A percentile compares a stretch with the other conserved stretches of the same genome.
Evolutionary conservation across 768 basidiomycete species (phyloP).

Genomic region (Tremella fuciformis): DNA sequence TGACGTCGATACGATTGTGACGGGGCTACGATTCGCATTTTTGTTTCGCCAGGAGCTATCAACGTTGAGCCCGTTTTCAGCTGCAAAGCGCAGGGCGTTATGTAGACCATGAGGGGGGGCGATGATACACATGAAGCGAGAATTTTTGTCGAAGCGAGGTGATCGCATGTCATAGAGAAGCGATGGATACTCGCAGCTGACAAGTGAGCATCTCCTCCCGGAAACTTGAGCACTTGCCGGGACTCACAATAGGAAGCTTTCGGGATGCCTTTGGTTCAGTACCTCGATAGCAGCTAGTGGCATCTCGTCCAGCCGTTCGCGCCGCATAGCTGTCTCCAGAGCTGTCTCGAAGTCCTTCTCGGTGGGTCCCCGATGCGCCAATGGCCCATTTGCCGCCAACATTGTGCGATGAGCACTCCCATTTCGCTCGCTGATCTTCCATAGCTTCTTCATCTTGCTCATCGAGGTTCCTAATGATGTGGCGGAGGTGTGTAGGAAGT

Average conservation of each 20-base stretch:
- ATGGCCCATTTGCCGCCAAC: too few relatives aligned
- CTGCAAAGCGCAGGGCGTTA: too few relatives aligned
- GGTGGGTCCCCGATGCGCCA: background rate
- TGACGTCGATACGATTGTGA: constrained; percentile 12
- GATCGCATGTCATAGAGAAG: background rate
- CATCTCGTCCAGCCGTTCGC: background rate
- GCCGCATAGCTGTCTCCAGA: background rate
- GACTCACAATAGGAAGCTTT: constrained; percentile 4
- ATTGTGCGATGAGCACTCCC: too few relatives aligned
- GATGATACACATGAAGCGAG: too few relatives aligned
- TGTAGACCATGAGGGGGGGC: too few relatives aligned
- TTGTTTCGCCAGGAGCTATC: constrained; percentile 18
- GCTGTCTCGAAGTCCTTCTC: background rate
- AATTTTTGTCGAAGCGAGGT: background rate
- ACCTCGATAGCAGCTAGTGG: constrained; percentile 9
- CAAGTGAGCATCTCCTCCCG: too few relatives aligned
- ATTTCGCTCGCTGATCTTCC: too few relatives aligned
- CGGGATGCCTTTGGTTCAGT: background rate
- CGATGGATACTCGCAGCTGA: background rate
- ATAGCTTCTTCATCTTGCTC: too few relatives aligned
- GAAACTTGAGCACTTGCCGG: background rate
- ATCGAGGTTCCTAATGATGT: too few relatives aligned
- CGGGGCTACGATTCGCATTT: constrained; percentile 11
- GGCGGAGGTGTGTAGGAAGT: too few relatives aligned
- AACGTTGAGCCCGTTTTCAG: too few relatives aligned